These are phyloP conservation scores for Epichloe gansuensis DNA, from an alignment of 2,329 filamentous ascomycete species.

Conservation along the genomic window DNA sequence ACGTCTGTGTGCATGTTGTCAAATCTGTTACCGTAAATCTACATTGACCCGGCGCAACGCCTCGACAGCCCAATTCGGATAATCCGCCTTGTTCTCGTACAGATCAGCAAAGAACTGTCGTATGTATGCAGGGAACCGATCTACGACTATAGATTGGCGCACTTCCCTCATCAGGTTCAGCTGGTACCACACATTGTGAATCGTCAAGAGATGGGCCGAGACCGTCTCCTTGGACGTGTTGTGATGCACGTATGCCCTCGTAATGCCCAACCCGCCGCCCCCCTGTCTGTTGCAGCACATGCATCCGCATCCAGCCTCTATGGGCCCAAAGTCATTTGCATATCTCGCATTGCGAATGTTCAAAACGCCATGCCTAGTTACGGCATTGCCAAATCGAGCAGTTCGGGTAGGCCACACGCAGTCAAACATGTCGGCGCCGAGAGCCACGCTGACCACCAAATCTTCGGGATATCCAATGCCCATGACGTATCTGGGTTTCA, in stretches of 20 bases:
- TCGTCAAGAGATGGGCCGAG: conserved; percentile 70
- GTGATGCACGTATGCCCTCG: conserved; percentile 82
- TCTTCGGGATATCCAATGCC: conserved; percentile 97
- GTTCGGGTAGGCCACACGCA: conserved; percentile 98
- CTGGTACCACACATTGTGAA: conserved; percentile 93
- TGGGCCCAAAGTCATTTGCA: conserved; percentile 66
- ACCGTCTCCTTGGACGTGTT: conserved; percentile 89
- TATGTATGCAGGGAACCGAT: conserved; percentile 67
- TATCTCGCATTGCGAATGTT: conserved; percentile 70
- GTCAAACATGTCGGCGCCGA: conserved; percentile 98
- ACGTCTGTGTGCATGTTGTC: conserved; percentile 3
- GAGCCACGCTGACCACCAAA: conserved; percentile 78
- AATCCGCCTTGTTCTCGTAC: conserved; percentile 50
- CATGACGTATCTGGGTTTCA: conserved; percentile 98
- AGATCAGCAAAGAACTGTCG: conserved; percentile 63
- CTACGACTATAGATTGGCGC: conserved; percentile 67
- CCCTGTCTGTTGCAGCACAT: conserved; percentile 52
- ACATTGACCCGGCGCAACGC: conserved; percentile 71
- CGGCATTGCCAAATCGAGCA: conserved; percentile 87
- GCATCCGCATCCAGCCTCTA: conserved; percentile 76
- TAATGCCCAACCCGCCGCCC: conserved; percentile 66
- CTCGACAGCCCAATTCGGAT: conserved; percentile 74
- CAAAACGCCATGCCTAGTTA: conserved; percentile 68
- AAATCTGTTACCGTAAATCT: conserved; percentile 29
- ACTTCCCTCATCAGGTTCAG: conserved; percentile 67